Base-by-base conservation (phyloP, 352 stramenopile genomes). In the Phytophthora syringae region DNA sequence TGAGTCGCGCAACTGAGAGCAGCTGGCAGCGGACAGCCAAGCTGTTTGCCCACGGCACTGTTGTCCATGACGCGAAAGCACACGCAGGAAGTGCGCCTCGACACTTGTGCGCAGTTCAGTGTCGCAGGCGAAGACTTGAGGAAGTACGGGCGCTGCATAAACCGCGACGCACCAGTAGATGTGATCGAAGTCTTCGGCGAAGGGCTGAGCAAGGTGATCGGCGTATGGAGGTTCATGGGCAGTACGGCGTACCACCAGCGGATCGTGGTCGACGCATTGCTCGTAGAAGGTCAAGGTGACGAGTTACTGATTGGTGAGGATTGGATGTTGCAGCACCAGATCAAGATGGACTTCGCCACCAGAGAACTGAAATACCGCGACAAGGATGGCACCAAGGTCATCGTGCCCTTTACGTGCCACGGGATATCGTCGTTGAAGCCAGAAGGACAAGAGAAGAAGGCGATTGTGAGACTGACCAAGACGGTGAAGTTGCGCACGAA, bases 261-360 rank as follows among this genome's bases (percentile, higher is more conserved):
- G 1, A 39, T 67, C 0, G 15, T 16, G 0, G 43, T 56, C 0
- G 24, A 67, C 15, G 59, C 49, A 1, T n/a, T 67, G 2, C 1
- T 67, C 3, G 59, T 60, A 11, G 50, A 60, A 20, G 50, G 32
- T 0, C 42, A 60, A 18, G 42, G 15, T 1, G 24, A 36, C 18
- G 42, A 60, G 32, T 37, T 67, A 1, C 50, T 67, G 4, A 36
- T 67, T 12, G 59, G 50, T 1, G 59, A 67, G 13, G 59, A 60
- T 32, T 67, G 42, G 50, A 57, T 64, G 57, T 13, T 56, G 1
- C 6, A 28, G 0, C 15, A 67, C 1, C 50, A 61, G 11, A 18
- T 28, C 1, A 56, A 56, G n/a, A 61, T 61, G 6, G 37, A 67
- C 21, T 67, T 61, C 25, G 30, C 12, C 2, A 55, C 7, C 0